Conservation (phyloP, 306 rosid genomes). For the Castanea crenata region DNA sequence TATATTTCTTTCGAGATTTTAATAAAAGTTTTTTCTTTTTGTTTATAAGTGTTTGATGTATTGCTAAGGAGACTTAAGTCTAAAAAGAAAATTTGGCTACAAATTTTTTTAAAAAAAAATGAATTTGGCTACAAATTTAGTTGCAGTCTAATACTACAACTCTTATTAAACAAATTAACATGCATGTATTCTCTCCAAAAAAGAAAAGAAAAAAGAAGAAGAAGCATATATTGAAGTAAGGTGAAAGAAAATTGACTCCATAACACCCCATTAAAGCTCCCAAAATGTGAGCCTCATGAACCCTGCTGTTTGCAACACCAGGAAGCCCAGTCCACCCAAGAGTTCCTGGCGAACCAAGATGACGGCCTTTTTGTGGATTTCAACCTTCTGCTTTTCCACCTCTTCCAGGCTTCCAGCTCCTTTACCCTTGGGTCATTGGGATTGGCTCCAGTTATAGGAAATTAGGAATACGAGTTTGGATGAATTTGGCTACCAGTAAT, state of each 20-base stretch:
- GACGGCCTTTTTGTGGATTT: slow-evolving; percentile 47
- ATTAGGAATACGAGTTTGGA: slow-evolving; percentile 29
- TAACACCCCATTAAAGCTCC: slow-evolving; percentile 87
- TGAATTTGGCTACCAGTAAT: slow-evolving; percentile 50
- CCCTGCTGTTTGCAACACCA: slow-evolving; percentile 46
- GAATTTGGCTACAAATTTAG: too few relatives aligned
- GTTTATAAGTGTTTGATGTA: too few relatives aligned
- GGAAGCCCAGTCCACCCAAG: slow-evolving; percentile 53
- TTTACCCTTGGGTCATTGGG: slow-evolving; percentile 22
- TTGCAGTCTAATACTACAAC: too few relatives aligned
- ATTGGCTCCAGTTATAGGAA: slow-evolving; percentile 24
- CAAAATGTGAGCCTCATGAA: slow-evolving; percentile 85
- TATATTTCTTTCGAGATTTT: too few relatives aligned
- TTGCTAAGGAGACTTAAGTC: too few relatives aligned
- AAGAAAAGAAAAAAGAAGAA: too few relatives aligned
- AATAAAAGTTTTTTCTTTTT: too few relatives aligned
- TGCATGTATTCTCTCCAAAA: too few relatives aligned
- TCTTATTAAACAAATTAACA: too few relatives aligned
- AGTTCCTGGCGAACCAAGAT: slow-evolving; percentile 60
- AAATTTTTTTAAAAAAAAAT: too few relatives aligned
- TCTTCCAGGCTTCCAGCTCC: slow-evolving; percentile 57
- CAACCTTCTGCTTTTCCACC: slow-evolving; percentile 49
- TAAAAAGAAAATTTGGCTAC: too few relatives aligned
- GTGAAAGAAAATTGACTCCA: slow-evolving; percentile 80
- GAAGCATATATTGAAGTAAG: slow-evolving; percentile 37